Percentiles rank a stretch among this genome's conserved stretches.
Evolutionary conservation across 106 monocot species (phyloP).

Genomic region (Dendrobium huoshanense): DNA sequence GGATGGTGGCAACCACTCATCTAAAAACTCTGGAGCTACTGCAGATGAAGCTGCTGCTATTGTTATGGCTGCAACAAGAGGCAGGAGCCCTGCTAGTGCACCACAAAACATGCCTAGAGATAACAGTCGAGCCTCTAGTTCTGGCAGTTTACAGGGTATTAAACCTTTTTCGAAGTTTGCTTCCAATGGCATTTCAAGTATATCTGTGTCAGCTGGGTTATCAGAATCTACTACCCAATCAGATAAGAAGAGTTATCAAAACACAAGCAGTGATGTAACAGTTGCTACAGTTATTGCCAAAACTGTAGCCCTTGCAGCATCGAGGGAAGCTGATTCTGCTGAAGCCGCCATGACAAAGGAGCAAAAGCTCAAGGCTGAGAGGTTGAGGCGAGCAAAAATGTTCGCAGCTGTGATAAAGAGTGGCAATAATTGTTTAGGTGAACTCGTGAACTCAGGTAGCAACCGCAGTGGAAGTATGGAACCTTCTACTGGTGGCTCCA

Average conservation of each 20-base stretch:
- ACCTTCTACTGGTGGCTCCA: constrained; percentile 18
- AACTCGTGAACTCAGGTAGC: constrained; percentile 15
- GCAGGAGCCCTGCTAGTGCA: not conserved
- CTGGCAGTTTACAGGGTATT: constrained; percentile 18
- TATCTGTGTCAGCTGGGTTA: constrained; percentile 3
- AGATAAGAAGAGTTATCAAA: not conserved
- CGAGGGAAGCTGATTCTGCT: constrained; percentile 69
- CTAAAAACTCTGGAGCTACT: constrained; percentile 5
- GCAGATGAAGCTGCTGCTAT: constrained; percentile 8
- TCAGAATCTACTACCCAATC: constrained; percentile 1
- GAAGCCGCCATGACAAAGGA: constrained; percentile 63
- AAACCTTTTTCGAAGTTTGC: constrained; percentile 1
- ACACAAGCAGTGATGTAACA: constrained; percentile 23
- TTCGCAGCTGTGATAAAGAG: constrained; percentile 79
- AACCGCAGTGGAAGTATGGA: constrained; percentile 10
- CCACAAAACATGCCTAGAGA: not conserved
- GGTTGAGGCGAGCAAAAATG: constrained; percentile 82
- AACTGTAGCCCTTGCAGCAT: constrained; percentile 53
- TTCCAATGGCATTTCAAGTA: constrained; percentile 20
- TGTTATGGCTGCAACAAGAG: not conserved
- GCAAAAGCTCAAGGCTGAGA: constrained; percentile 87
- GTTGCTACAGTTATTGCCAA: constrained; percentile 69
- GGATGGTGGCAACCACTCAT: not conserved
- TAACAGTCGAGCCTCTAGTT: constrained; percentile 2
- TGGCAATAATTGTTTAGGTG: constrained; percentile 12